A percentile compares a stretch with the other conserved stretches of the same genome.
These are phyloP conservation scores for Citrus glauca DNA, from an alignment of 345 rosid species.

Conservation along the genomic window DNA sequence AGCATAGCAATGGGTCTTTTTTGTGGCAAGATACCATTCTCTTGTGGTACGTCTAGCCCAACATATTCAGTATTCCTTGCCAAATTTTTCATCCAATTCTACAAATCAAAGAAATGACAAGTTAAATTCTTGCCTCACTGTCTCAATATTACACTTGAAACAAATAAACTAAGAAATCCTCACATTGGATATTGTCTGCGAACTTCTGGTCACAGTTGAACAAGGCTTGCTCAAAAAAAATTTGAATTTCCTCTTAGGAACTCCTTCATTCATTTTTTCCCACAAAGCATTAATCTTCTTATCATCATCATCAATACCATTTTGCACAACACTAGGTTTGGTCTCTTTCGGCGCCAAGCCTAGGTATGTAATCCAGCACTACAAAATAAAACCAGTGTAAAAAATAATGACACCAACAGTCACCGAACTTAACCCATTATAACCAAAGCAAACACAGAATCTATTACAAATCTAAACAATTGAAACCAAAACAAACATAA, in stretches of 20 bases:
- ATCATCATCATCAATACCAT: neutral
- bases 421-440: neutral
- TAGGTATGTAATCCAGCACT: slow-evolving; percentile 53
- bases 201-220: slow-evolving; percentile 21
- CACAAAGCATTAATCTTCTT: slow-evolving; percentile 29
- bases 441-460: neutral
- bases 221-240: slow-evolving; percentile 25
- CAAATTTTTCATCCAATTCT: slow-evolving; percentile 40
- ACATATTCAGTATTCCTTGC: slow-evolving; percentile 4
- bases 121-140: neutral
- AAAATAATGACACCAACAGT: neutral
- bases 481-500: neutral
- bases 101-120: neutral
- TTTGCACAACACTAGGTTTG: slow-evolving; percentile 3
- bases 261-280: slow-evolving; percentile 65
- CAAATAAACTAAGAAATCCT: slow-evolving; percentile 14
- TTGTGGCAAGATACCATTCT: slow-evolving; percentile 20
- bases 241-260: slow-evolving; percentile 24
- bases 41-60: slow-evolving; percentile 12
- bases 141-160: neutral
- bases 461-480: neutral
- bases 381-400: neutral
- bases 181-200: slow-evolving; percentile 40
- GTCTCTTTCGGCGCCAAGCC: slow-evolving; percentile 34
- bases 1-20: slow-evolving; percentile 24